Percentiles rank a stretch among this genome's conserved stretches.
Conservation (phyloP, 106 monocot genomes). For the Acorus gramineus region DNA sequence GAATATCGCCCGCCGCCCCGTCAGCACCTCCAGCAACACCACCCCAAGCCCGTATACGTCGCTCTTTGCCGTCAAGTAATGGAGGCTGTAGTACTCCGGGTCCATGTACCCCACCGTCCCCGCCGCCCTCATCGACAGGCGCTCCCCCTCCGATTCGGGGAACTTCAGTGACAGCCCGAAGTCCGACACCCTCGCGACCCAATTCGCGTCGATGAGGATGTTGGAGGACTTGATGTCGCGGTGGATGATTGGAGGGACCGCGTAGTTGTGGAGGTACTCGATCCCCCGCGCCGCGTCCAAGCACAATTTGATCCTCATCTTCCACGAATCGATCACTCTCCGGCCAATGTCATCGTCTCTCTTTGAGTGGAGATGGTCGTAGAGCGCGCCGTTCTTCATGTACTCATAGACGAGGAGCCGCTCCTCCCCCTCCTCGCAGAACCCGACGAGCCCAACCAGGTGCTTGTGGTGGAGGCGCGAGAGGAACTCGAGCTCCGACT, state of each 20-base stretch:
- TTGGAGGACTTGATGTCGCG: not conserved
- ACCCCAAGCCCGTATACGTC: not conserved
- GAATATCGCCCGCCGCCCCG: not conserved
- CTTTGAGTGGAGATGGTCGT: not conserved
- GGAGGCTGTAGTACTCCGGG: too few species aligned
- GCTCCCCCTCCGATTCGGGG: not conserved
- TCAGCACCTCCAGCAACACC: not conserved
- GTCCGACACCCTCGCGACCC: not conserved
- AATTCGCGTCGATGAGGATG: conserved; percentile 1
- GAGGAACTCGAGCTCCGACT: not conserved
- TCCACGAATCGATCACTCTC: not conserved
- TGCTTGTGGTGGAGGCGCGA: conserved; percentile 2
- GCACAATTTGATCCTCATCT: not conserved
- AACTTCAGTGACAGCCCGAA: not conserved
- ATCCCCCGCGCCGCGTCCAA: not conserved
- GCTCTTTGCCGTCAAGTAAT: too few species aligned
- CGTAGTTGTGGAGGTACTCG: conserved; percentile 3
- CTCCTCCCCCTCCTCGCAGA: conserved; percentile 1
- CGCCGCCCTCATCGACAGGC: not conserved
- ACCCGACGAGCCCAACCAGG: not conserved
- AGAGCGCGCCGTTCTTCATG: conserved; percentile 1
- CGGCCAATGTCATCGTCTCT: not conserved
- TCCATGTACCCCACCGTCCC: not conserved
- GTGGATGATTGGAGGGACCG: not conserved
- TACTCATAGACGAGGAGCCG: conserved; percentile 3